A percentile compares a stretch with the other conserved stretches of the same genome.
Evolutionary conservation across 2,329 filamentous ascomycete genomes (phyloP).

Genomic region (Penicillium sp.): DNA sequence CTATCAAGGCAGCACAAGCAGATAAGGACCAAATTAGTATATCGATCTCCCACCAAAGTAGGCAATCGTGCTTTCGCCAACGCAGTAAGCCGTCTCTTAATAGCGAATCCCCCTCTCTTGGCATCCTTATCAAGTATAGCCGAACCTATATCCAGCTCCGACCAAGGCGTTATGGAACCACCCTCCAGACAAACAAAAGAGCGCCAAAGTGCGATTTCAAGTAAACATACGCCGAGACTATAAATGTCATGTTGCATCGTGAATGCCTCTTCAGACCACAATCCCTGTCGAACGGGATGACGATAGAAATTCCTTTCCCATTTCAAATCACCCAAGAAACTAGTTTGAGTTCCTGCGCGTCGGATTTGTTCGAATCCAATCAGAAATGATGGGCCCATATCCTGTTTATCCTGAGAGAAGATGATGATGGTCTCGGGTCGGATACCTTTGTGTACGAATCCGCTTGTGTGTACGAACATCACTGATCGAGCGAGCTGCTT

Average conservation of each 20-base stretch:
- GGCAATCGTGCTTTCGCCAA: neutral
- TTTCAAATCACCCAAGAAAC: constrained; percentile 35
- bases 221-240: constrained; percentile 53
- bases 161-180: neutral
- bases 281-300: constrained; percentile 52
- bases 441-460: constrained; percentile 39
- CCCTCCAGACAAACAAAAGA: neutral
- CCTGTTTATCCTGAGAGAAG: constrained; percentile 17
- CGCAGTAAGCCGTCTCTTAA: neutral
- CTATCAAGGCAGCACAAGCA: neutral
- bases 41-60: neutral
- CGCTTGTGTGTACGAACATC: constrained; percentile 27
- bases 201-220: constrained; percentile 51
- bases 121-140: neutral
- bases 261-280: constrained; percentile 40
- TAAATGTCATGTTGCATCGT: constrained; percentile 60
- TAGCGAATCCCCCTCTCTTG: neutral
- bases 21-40: neutral
- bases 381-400: constrained; percentile 37
- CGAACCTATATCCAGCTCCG: neutral
- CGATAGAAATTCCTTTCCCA: constrained; percentile 54
- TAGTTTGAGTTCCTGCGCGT: constrained; percentile 32
- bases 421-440: constrained; percentile 35
- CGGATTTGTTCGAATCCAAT: constrained; percentile 50
- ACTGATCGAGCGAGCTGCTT: constrained; percentile 29